Base-by-base conservation (phyloP, 352 stramenopile species). In the Pythium chondricola region DNA sequence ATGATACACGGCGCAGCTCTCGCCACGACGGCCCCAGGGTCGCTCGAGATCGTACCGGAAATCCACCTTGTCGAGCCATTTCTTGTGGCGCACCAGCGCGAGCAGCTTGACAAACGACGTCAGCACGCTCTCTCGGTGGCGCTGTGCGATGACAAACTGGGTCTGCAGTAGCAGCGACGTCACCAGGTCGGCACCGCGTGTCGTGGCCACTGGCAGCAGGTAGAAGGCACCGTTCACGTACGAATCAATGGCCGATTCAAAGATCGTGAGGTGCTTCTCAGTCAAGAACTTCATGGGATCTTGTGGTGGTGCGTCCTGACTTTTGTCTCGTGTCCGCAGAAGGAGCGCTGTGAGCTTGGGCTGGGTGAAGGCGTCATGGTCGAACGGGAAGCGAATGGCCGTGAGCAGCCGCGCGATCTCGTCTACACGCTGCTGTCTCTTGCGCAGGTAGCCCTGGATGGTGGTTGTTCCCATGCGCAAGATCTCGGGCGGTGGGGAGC, bases 221-320 rank as follows among this genome's bases (percentile, higher is more conserved):
- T 88, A 90, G 56, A 90, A 90, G 4, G 63, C 45, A 11, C 76
- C 79, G 40, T 87, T 90, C 21, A 87, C 64, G 55, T 90, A 90
- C 31, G 46, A 29, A 29, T 90, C 72, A 2, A 87, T 56, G 0
- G 59, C 65, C 1, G 52, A 46, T 24, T 90, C 72, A 43, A 90
- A 85, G 0, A 49, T 52, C 2, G 20, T 32, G 17, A 88, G 31
- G 45, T 90, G 74, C 29, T 71, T 62, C 2, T 58, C 43, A 0
- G 63, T 69, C 31, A 90, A 59, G 39, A 87, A 90, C n/a, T 58
- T 43, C 11, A 87, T 35, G n/a, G 40, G n/a, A n/a, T n/a, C n/a
- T n/a, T n/a, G n/a, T n/a, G n/a, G n/a, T n/a, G n/a, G n/a, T n/a
- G n/a, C n/a, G n/a, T n/a, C n/a, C 16, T 48, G 3, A 10, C n/a